Percentiles rank a stretch among this genome's conserved stretches.
Conservation (phyloP, 768 basidiomycete genomes). For the Xerocomellus intermedius region DNA sequence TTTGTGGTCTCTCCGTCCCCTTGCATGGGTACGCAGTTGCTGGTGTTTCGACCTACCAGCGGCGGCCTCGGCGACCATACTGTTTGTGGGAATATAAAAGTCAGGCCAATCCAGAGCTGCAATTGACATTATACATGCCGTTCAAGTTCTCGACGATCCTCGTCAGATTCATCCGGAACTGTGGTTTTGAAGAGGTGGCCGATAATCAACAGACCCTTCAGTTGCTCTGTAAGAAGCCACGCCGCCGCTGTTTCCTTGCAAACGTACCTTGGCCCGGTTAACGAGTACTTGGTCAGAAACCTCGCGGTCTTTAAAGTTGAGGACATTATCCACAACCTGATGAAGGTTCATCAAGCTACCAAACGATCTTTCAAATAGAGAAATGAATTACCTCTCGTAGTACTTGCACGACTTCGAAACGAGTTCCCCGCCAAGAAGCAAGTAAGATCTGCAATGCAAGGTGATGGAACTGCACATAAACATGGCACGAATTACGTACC, state of each 20-base stretch:
- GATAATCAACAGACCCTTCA: slow-evolving; percentile 78
- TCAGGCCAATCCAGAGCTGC: background rate
- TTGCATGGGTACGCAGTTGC: slow-evolving; percentile 30
- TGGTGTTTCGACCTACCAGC: slow-evolving; percentile 64
- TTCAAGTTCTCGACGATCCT: slow-evolving; percentile 92
- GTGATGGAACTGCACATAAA: background rate
- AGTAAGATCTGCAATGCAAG: slow-evolving; percentile 67
- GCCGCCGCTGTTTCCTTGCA: background rate
- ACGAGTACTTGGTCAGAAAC: slow-evolving; percentile 67
- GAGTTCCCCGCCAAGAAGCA: slow-evolving; percentile 96
- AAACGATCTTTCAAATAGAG: slow-evolving; percentile 3
- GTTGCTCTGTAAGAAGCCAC: background rate
- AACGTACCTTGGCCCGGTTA: slow-evolving; percentile 79
- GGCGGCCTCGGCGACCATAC: slow-evolving; percentile 87
- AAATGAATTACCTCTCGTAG: slow-evolving; percentile 56
- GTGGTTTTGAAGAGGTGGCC: slow-evolving; percentile 89
- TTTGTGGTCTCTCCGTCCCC: slow-evolving; percentile 36
- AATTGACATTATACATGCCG: slow-evolving; percentile 47
- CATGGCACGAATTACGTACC: slow-evolving; percentile 37
- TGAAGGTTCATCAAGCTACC: background rate
- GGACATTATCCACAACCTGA: slow-evolving; percentile 78
- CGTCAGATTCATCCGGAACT: slow-evolving; percentile 85
- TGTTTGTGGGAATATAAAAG: slow-evolving; percentile 26
- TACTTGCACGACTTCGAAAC: slow-evolving; percentile 91
- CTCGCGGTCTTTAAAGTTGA: slow-evolving; percentile 79